A percentile compares a stretch with the other conserved stretches of the same genome.
Conservation (phyloP, 805 yeast genomes). For the Saturnispora sanitii region DNA sequence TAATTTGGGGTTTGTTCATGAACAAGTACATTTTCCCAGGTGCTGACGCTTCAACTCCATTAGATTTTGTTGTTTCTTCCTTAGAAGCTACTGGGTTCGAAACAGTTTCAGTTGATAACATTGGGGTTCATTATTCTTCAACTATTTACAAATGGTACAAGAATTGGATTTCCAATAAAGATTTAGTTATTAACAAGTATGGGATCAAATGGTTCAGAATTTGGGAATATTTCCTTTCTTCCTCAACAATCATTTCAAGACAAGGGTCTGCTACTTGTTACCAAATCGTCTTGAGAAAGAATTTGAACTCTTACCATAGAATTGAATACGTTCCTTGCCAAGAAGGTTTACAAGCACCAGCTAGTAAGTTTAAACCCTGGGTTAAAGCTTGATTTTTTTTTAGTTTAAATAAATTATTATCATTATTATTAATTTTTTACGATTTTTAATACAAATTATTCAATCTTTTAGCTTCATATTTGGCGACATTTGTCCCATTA, state of each 20-base stretch:
- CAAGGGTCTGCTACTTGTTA: slow-evolving; percentile 90
- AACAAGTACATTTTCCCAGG: slow-evolving; percentile 95
- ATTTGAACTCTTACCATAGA: slow-evolving; percentile 75
- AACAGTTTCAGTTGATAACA: slow-evolving; percentile 71
- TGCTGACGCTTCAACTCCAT: slow-evolving; percentile 93
- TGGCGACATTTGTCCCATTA: no score
- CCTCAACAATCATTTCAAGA: slow-evolving; percentile 76
- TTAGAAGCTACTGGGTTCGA: slow-evolving; percentile 84
- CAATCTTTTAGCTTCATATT: no score
- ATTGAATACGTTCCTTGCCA: slow-evolving; percentile 71
- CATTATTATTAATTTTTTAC: not conserved
- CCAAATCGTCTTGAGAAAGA: slow-evolving; percentile 86
- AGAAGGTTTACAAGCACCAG: slow-evolving; percentile 57
- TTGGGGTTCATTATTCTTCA: slow-evolving; percentile 88
- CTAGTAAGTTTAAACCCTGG: slow-evolving; percentile 49
- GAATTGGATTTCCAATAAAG: slow-evolving; percentile 83
- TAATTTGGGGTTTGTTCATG: slow-evolving; percentile 92
- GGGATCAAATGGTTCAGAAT: slow-evolving; percentile 87
- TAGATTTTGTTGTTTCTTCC: slow-evolving; percentile 66
- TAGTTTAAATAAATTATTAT: not conserved
- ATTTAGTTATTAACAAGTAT: slow-evolving; percentile 64
- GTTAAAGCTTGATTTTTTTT: slow-evolving; percentile 28
- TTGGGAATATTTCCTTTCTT: slow-evolving; percentile 86
- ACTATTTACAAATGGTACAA: slow-evolving; percentile 92
- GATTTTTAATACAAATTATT: no score